Evolutionary conservation across 192 early-diverging fungal genomes (phyloP).

Genomic region (Chytriomyces sp.): DNA sequence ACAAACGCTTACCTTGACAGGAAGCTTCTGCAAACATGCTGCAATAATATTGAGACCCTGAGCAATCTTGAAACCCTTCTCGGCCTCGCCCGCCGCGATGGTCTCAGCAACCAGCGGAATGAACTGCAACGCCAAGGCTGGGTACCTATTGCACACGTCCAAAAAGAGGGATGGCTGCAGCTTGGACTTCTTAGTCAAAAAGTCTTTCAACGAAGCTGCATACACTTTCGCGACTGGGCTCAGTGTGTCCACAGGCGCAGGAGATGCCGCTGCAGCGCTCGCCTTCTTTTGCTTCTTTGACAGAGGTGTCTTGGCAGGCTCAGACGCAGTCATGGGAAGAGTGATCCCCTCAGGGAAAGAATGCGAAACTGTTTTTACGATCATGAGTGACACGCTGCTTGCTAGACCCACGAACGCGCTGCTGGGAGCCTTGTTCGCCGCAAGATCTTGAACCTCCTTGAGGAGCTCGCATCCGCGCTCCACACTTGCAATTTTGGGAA

Average conservation of each 20-base stretch:
- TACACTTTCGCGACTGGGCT: slow-evolving; percentile 57
- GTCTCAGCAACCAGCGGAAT: slow-evolving; percentile 52
- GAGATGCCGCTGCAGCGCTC: slow-evolving; percentile 35
- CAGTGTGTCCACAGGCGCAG: slow-evolving; percentile 33
- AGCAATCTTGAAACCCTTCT: slow-evolving; percentile 31
- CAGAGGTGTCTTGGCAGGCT: not conserved
- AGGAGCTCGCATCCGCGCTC: slow-evolving; percentile 64
- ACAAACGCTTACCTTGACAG: not conserved
- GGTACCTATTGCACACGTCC: slow-evolving; percentile 61
- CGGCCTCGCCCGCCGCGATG: slow-evolving; percentile 9
- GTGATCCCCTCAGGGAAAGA: slow-evolving; percentile 3
- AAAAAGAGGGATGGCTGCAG: slow-evolving; percentile 73
- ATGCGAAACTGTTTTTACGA: slow-evolving; percentile 36
- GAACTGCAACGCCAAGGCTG: slow-evolving; percentile 63
- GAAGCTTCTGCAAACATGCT: slow-evolving; percentile 32
- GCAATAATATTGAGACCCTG: slow-evolving; percentile 34
- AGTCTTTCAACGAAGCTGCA: slow-evolving; percentile 62
- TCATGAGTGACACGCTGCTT: slow-evolving; percentile 57
- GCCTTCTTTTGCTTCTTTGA: slow-evolving; percentile 42
- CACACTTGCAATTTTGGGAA: slow-evolving; percentile 50
- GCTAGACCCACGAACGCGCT: slow-evolving; percentile 56
- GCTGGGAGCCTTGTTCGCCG: slow-evolving; percentile 62
- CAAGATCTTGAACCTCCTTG: slow-evolving; percentile 67
- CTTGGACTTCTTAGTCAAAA: slow-evolving; percentile 71
- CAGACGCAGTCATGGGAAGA: not conserved